Percentiles rank a stretch among this genome's conserved stretches.
Evolutionary conservation across 805 yeast species (phyloP).

Genomic region (Kodamaea fukazawae): DNA sequence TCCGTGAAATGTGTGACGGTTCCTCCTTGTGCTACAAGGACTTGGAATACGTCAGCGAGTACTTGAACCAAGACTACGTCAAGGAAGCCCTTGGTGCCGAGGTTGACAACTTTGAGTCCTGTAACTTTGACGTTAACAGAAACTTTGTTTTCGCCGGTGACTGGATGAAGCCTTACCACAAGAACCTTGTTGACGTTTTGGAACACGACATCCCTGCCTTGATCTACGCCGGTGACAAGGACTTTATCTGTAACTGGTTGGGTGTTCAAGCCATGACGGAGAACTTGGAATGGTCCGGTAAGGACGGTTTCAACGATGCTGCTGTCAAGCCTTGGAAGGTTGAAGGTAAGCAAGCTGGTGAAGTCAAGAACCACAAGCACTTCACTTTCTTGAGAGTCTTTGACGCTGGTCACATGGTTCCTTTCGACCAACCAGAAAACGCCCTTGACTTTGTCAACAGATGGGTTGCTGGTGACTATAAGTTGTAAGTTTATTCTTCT

Average conservation of each 20-base stretch:
- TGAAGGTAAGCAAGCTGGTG: slow-evolving; percentile 33
- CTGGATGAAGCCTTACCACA: slow-evolving; percentile 79
- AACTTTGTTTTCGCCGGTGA: slow-evolving; percentile 87
- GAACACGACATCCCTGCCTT: slow-evolving; percentile 74
- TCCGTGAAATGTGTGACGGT: slow-evolving; percentile 75
- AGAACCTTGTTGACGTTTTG: slow-evolving; percentile 59
- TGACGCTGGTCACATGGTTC: slow-evolving; percentile 28
- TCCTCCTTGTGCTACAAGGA: slow-evolving; percentile 72
- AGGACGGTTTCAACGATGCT: slow-evolving; percentile 43
- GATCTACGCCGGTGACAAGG: slow-evolving; percentile 93
- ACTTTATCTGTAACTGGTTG: slow-evolving; percentile 89
- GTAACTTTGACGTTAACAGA: slow-evolving; percentile 75
- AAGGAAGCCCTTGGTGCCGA: slow-evolving; percentile 86
- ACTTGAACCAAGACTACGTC: slow-evolving; percentile 74
- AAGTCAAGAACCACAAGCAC: slow-evolving; percentile 29
- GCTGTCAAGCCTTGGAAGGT: slow-evolving; percentile 44
- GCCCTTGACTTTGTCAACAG: slow-evolving; percentile 24
- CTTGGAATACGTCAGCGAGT: slow-evolving; percentile 69
- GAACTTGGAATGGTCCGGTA: slow-evolving; percentile 61
- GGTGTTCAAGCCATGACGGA: slow-evolving; percentile 86
- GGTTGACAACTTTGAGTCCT: slow-evolving; percentile 70
- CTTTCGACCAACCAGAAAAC: slow-evolving; percentile 22
- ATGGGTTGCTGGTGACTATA: slow-evolving; percentile 22
- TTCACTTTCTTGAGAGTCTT: slow-evolving; percentile 25
- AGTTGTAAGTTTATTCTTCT: neutral